Percentiles rank a stretch among this genome's conserved stretches.
phyloP scores from a whole-genome alignment of 2,329 filamentous ascomycete genomes.

The Calcarisporium arbuscula region DNA sequence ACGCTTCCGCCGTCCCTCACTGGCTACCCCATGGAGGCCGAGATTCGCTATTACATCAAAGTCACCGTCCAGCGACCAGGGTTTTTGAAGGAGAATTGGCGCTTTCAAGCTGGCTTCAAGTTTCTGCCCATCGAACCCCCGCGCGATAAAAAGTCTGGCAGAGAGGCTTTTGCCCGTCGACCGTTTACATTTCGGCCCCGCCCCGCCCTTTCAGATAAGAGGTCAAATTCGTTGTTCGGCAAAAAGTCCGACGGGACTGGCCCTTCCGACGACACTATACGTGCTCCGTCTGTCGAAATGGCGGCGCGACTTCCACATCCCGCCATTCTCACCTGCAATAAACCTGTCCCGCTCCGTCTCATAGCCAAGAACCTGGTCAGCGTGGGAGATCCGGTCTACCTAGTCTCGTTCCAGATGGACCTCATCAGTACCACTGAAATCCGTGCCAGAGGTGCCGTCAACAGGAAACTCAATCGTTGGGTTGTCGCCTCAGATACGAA shows the following conservation, averaged over 20 bases:
- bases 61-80: slow-evolving; percentile 87
- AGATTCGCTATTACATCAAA: slow-evolving; percentile 92
- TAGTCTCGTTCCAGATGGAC: slow-evolving; percentile 75
- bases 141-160: slow-evolving; percentile 56
- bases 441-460: slow-evolving; percentile 66
- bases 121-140: slow-evolving; percentile 93
- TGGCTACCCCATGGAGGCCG: slow-evolving; percentile 80
- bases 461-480: slow-evolving; percentile 68
- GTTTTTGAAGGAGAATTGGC: slow-evolving; percentile 84
- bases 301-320: slow-evolving; percentile 79
- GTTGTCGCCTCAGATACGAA: slow-evolving; percentile 66
- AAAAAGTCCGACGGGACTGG: slow-evolving; percentile 19
- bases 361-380: slow-evolving; percentile 70
- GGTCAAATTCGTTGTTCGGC: slow-evolving; percentile 55
- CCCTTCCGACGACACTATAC: slow-evolving; percentile 12
- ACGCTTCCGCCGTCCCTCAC: slow-evolving; percentile 84
- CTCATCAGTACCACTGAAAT: slow-evolving; percentile 76
- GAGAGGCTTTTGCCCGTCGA: slow-evolving; percentile 80
- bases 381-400: slow-evolving; percentile 61
- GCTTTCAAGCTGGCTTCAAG: slow-evolving; percentile 63
- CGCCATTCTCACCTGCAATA: slow-evolving; percentile 81
- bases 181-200: slow-evolving; percentile 51
- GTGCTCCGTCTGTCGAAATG: slow-evolving; percentile 65
- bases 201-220: slow-evolving; percentile 30
- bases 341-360: slow-evolving; percentile 73